Evolutionary conservation across 768 basidiomycete species (phyloP), one percentile per base, ranked within the genome.

Genomic region (Agrocybe pediades): DNA sequence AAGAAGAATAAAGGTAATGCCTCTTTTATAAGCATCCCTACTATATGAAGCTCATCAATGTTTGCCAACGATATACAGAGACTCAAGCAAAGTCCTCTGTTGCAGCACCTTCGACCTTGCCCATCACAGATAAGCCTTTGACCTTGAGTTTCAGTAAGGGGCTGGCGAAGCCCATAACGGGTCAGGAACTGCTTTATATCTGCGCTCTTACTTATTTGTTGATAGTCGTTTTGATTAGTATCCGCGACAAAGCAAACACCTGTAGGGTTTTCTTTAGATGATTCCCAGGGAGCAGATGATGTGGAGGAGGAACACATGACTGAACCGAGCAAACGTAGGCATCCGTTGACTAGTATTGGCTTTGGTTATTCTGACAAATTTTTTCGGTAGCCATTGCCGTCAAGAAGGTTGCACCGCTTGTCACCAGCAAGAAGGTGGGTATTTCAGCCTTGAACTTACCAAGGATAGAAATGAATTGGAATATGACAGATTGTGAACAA

Each of bases 351-450:
- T 27, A 19, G 15, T 1, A 46, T 19, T 16, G 13, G 2, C 25
- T n/a, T 19, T 20, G 29, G 9, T 21, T 21, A 23, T 20, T 45
- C 47, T 36, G 53, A 17, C 17, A 7, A 17, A 6, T 15, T 16
- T 9, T 30, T 6, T n/a, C n/a, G n/a, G n/a, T 53, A 75, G 71
- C 68, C 24, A 52, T 65, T 51, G 73, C 79, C 54, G 75, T 81
- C 36, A 87, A 88, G 67, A 90, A 84, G 64, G 87, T 95, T 33
- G 86, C 88, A 15, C 91, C 93, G 3, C 72, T 92, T 59, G 87
- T 92, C 30, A 85, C 87, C 19, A 92, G 88, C 67, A 92, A 86
- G 77, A 94, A 92, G 86, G 92, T 88, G 61, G 30, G 53, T 20
- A 11, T 43, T 27, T 45, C n/a, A n/a, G n/a, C n/a, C n/a, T n/a